Percentiles rank a stretch among this genome's conserved stretches.
These are phyloP conservation scores for Gracilaria caudata DNA, from an alignment of 23 red algal species.

Conservation along the genomic window DNA sequence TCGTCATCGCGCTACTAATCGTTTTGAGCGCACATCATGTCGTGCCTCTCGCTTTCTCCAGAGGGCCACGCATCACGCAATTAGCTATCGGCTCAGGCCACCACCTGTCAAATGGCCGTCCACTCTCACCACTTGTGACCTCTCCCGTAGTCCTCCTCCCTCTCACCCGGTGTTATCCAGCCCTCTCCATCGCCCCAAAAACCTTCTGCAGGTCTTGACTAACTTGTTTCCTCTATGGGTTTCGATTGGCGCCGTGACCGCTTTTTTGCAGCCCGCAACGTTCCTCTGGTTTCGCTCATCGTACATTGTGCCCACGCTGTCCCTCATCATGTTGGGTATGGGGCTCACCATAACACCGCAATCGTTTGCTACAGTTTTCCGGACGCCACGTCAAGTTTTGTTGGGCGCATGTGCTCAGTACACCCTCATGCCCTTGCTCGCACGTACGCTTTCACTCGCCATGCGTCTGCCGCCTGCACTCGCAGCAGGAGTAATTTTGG, in stretches of 20 bases:
- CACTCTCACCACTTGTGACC: not conserved
- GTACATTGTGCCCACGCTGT: constrained; percentile 76
- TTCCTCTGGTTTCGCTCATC: constrained; percentile 83
- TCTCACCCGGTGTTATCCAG: not conserved
- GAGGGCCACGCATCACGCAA: not conserved
- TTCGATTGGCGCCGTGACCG: constrained; percentile 49
- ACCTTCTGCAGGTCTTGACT: constrained; percentile 22
- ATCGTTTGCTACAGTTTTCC: constrained; percentile 60
- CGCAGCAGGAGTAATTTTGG: constrained; percentile 85
- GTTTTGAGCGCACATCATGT: not conserved
- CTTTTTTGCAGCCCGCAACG: constrained; percentile 54
- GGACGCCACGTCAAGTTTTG: constrained; percentile 61
- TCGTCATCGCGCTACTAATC: not conserved
- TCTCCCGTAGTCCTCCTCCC: not conserved
- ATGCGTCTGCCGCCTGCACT: constrained; percentile 66
- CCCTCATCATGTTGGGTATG: constrained; percentile 96
- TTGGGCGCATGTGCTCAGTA: constrained; percentile 91
- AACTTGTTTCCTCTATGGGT: constrained; percentile 92
- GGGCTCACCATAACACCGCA: constrained; percentile 75
- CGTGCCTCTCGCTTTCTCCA: not conserved
- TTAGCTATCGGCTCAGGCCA: not conserved
- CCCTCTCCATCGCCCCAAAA: not conserved
- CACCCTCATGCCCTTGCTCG: constrained; percentile 83
- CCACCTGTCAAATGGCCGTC: not conserved
- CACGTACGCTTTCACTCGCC: constrained; percentile 29